Evolutionary conservation across 768 basidiomycete species (phyloP).

Genomic region (Panus rudis): DNA sequence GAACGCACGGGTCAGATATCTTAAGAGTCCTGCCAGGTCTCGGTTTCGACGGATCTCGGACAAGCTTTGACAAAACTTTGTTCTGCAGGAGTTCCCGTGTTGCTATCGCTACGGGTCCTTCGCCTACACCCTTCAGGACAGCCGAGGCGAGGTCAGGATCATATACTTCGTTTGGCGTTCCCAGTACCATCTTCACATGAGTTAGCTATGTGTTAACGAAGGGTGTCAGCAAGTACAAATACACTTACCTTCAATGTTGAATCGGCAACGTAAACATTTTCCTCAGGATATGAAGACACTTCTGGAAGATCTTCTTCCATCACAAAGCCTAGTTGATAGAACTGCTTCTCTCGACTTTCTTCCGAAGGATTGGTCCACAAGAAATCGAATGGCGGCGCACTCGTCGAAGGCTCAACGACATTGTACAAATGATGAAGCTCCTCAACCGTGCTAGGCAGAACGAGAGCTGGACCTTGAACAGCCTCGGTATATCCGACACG

Average conservation of each 20-base stretch:
- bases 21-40: constrained; percentile 70
- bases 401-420: constrained; percentile 37
- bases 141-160: constrained; percentile 49
- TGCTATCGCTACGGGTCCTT: constrained; percentile 47
- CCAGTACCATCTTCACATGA: constrained; percentile 60
- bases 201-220: background rate
- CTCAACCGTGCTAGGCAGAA: constrained; percentile 38
- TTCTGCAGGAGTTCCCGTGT: constrained; percentile 54
- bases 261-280: constrained; percentile 52
- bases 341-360: constrained; percentile 66
- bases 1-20: constrained; percentile 61
- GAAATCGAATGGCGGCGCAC: constrained; percentile 57
- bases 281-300: constrained; percentile 21
- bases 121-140: constrained; percentile 51
- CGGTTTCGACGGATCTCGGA: constrained; percentile 53
- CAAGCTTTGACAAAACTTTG: constrained; percentile 59
- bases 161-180: constrained; percentile 65
- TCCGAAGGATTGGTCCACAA: constrained; percentile 68
- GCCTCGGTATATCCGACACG: constrained; percentile 56
- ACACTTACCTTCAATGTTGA: constrained; percentile 58
- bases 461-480: constrained; percentile 26
- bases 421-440: constrained; percentile 42
- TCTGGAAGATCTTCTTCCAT: constrained; percentile 31
- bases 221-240: background rate
- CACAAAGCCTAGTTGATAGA: constrained; percentile 52